Evolutionary conservation across 306 rosid species (phyloP).

Genomic region (Trifolium dubium): DNA sequence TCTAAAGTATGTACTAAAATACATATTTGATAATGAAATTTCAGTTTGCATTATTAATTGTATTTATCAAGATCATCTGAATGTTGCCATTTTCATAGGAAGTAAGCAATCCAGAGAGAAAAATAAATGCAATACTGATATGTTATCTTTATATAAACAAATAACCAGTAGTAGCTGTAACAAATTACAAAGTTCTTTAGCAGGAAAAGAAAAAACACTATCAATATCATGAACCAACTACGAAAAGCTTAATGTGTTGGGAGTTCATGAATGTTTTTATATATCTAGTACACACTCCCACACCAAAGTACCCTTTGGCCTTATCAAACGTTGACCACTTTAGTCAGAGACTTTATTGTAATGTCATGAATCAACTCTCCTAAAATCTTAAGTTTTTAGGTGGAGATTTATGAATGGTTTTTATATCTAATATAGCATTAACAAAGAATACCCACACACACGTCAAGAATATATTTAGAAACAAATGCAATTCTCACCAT

Average conservation of each 20-base stretch:
- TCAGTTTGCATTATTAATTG: constrained; percentile 36
- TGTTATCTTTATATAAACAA: not conserved
- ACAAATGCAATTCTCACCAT: constrained; percentile 16
- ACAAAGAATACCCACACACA: not conserved
- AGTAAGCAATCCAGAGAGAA: constrained; percentile 18
- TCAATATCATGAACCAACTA: constrained; percentile 17
- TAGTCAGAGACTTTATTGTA: not conserved
- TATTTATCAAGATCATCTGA: constrained; percentile 27
- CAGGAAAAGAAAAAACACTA: constrained; percentile 27
- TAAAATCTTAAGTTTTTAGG: not conserved
- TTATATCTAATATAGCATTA: not conserved
- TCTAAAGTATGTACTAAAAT: constrained; percentile 5
- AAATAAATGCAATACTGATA: constrained; percentile 12
- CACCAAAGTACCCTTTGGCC: not conserved
- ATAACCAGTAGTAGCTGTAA: constrained; percentile 5
- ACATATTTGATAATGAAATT: constrained; percentile 5
- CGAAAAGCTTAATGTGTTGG: constrained; percentile 1
- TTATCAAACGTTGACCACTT: constrained; percentile 7
- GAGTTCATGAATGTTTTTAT: not conserved
- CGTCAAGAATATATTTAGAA: not conserved
- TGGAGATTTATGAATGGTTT: not conserved
- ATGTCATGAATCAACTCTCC: constrained; percentile 5
- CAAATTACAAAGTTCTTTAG: constrained; percentile 9
- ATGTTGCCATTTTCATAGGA: constrained; percentile 20
- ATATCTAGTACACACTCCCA: not conserved